Conservation (phyloP, 352 stramenopile genomes). For the Thraustotheca clavata region DNA sequence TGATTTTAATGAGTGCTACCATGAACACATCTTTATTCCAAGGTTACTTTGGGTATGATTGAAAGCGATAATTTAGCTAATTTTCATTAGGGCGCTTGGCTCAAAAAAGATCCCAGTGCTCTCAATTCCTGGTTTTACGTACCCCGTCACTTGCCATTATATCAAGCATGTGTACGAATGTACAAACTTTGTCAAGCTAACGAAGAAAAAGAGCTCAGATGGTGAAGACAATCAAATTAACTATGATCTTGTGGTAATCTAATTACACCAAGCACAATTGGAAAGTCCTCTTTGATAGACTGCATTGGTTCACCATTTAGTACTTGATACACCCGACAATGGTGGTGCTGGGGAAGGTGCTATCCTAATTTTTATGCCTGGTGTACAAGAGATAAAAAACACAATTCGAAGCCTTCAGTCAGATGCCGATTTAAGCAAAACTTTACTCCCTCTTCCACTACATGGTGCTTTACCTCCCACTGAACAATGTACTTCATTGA, state of each 20-base stretch:
- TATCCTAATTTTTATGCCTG: conserved; percentile 78
- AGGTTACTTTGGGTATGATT: conserved; percentile 68
- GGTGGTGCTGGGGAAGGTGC: conserved; percentile 32
- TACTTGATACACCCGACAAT: conserved; percentile 10
- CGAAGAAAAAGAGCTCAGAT: conserved; percentile 26
- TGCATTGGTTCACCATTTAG: conserved; percentile 8
- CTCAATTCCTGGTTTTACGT: conserved; percentile 80
- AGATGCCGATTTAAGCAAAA: conserved; percentile 12
- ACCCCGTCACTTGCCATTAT: conserved; percentile 67
- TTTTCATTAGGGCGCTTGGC: neutral
- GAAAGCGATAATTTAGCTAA: neutral
- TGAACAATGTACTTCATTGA: conserved; percentile 38
- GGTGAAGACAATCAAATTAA: conserved; percentile 88
- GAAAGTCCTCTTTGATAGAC: neutral
- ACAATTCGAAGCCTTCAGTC: conserved; percentile 58
- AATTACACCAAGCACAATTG: too few species aligned
- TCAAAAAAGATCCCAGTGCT: conserved; percentile 44
- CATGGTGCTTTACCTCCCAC: conserved; percentile 63
- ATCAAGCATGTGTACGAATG: conserved; percentile 64
- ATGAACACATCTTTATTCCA: conserved; percentile 88
- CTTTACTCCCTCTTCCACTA: conserved; percentile 59
- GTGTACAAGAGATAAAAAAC: conserved; percentile 75
- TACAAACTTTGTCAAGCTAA: conserved; percentile 37
- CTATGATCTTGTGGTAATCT: conserved; percentile 89
- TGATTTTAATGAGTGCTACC: conserved; percentile 97